phyloP scores from a whole-genome alignment of 2,329 filamentous ascomycete genomes.

The Paecilomyces fulvus region DNA sequence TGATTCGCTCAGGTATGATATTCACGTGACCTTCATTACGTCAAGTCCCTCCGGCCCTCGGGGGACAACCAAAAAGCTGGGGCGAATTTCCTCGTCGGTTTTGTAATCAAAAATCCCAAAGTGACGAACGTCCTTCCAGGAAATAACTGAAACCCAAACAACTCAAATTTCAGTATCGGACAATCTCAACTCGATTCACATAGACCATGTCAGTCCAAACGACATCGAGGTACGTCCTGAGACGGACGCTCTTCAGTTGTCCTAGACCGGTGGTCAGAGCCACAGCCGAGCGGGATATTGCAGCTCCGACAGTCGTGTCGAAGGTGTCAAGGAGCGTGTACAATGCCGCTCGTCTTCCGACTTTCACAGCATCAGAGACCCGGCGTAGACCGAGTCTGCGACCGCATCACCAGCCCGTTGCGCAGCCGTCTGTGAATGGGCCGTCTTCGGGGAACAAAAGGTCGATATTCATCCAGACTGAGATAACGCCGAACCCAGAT shows the following conservation, averaged over 20 bases:
- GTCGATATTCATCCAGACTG: conserved; percentile 96
- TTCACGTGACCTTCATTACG: background rate
- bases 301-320: conserved; percentile 16
- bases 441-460: conserved; percentile 43
- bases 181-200: background rate
- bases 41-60: background rate
- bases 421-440: conserved; percentile 29
- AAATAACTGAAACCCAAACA: background rate
- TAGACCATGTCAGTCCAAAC: conserved; percentile 24
- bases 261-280: conserved; percentile 12
- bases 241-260: conserved; percentile 17
- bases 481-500: conserved; percentile 88
- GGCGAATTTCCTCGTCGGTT: background rate
- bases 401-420: conserved; percentile 31
- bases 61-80: background rate
- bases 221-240: conserved; percentile 24
- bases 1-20: background rate
- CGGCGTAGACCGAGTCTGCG: conserved; percentile 39
- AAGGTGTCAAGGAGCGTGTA: conserved; percentile 31
- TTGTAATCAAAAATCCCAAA: background rate
- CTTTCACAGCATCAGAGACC: conserved; percentile 40
- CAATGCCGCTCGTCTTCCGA: conserved; percentile 36
- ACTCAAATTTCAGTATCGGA: background rate
- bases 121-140: background rate
- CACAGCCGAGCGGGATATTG: conserved; percentile 17